Conservation (phyloP, 306 rosid species). For the Corylus heterophylla region DNA sequence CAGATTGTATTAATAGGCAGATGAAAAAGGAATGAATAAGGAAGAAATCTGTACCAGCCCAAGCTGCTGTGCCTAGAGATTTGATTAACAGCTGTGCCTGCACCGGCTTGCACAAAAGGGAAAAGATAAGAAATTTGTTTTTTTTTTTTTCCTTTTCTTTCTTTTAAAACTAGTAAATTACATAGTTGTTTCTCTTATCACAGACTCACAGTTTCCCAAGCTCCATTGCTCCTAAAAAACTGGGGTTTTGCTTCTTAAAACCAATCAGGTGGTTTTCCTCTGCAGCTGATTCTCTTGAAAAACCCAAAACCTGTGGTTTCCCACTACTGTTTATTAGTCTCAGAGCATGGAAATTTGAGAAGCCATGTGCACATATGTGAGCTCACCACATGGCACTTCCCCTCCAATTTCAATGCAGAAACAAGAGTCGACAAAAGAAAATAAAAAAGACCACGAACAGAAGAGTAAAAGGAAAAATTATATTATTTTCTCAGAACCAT, state of each 20-base stretch:
- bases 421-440: background rate
- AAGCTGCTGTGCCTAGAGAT: conserved; percentile 32
- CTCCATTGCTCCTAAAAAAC: conserved; percentile 24
- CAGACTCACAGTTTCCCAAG: conserved; percentile 45
- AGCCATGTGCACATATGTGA: conserved; percentile 81
- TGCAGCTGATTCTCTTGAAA: conserved; percentile 60
- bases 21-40: conserved; percentile 20
- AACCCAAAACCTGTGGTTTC: conserved; percentile 38
- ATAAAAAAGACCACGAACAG: background rate
- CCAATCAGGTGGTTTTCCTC: conserved; percentile 37
- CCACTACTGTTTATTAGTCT: conserved; percentile 30
- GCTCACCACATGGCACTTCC: conserved; percentile 76
- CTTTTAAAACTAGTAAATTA: conserved; percentile 5
- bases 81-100: conserved; percentile 26
- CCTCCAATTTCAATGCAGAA: conserved; percentile 40
- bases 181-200: conserved; percentile 13
- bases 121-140: background rate
- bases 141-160: background rate
- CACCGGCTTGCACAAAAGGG: conserved; percentile 26
- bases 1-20: conserved; percentile 1
- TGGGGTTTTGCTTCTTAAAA: conserved; percentile 17
- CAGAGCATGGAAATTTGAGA: conserved; percentile 52
- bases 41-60: background rate
- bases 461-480: background rate
- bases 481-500: background rate